These are phyloP conservation scores for Kuraishia molischiana DNA, from an alignment of 805 yeast species.

Conservation along the genomic window DNA sequence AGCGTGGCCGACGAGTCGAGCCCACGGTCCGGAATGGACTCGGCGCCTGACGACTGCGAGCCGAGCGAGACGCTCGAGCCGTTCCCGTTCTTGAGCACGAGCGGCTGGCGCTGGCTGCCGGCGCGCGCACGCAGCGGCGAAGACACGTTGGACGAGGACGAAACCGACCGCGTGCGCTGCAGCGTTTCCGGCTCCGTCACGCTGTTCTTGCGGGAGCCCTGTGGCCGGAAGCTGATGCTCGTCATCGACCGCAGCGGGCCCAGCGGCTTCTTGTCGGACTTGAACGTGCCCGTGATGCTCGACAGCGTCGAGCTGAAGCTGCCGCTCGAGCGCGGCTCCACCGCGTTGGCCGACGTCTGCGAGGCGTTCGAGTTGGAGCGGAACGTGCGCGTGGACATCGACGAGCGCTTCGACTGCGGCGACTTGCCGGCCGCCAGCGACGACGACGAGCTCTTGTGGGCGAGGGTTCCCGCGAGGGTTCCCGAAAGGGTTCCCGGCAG, in stretches of 20 bases:
- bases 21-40: neutral
- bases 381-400: conserved; percentile 22
- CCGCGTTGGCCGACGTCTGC: conserved; percentile 4
- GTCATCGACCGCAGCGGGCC: neutral
- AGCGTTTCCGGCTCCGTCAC: neutral
- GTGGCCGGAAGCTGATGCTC: neutral
- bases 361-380: conserved; percentile 13
- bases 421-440: no score
- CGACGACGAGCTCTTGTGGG: no score
- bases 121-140: neutral
- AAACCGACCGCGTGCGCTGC: neutral
- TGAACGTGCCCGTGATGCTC: neutral
- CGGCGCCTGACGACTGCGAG: neutral
- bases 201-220: neutral
- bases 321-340: neutral
- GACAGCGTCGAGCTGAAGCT: conserved; percentile 1
- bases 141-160: neutral
- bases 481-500: no score
- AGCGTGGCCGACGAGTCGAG: conserved; percentile 17
- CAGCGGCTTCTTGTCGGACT: neutral
- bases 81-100: neutral
- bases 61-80: neutral
- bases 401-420: conserved; percentile 15
- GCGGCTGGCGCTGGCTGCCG: neutral
- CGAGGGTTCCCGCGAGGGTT: no score